phyloP scores from a whole-genome alignment of 2,329 filamentous ascomycete genomes.

The Trichoderma sp. region DNA sequence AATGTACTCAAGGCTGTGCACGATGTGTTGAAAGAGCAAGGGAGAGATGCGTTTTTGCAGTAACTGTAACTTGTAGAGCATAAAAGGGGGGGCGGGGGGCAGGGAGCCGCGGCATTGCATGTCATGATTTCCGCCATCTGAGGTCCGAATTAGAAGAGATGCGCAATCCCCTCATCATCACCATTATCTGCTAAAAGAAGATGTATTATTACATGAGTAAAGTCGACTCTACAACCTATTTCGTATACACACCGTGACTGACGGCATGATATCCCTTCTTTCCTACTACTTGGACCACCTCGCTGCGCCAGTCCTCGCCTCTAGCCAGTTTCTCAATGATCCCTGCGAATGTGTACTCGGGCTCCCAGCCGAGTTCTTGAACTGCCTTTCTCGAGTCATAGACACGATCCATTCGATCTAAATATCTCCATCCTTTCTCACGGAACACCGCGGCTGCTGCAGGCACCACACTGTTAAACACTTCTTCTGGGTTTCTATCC shows the following conservation, averaged over 20 bases:
- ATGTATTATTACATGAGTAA: background rate
- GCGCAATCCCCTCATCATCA: background rate
- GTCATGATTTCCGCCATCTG: background rate
- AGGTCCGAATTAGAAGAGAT: background rate
- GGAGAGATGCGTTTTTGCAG: conserved; percentile 26
- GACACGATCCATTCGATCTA: conserved; percentile 41
- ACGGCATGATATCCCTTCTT: conserved; percentile 44
- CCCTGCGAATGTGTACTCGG: conserved; percentile 39
- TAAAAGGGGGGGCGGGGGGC: background rate
- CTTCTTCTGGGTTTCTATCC: conserved; percentile 32
- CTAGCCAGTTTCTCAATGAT: conserved; percentile 33
- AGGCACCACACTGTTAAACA: conserved; percentile 30
- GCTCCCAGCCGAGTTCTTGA: conserved; percentile 42
- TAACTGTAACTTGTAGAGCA: background rate
- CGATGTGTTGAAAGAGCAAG: conserved; percentile 58
- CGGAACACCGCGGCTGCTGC: conserved; percentile 32
- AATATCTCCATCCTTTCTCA: conserved; percentile 36
- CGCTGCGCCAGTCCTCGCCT: conserved; percentile 40
- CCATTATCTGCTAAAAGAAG: background rate
- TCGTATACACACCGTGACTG: conserved; percentile 43
- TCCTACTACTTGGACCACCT: conserved; percentile 38
- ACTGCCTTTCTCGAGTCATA: conserved; percentile 44
- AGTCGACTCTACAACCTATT: conserved; percentile 21
- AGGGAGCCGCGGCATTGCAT: background rate
- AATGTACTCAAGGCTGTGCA: conserved; percentile 64